Evolutionary conservation across 2,329 filamentous ascomycete species (phyloP).

Genomic region (Fusarium marasasianum): DNA sequence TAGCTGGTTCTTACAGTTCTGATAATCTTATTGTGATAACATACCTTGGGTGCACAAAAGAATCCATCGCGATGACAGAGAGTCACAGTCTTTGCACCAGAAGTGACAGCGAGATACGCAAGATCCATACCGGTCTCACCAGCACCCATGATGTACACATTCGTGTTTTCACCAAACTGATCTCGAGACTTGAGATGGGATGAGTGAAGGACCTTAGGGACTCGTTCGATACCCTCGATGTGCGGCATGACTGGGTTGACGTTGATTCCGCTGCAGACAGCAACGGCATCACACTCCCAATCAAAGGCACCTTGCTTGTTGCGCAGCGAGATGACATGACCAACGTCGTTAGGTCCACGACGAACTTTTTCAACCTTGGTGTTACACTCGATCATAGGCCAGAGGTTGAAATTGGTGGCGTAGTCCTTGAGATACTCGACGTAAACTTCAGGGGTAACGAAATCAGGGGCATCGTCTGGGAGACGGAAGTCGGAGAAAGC

Average conservation of each 20-base stretch:
- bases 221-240: slow-evolving; percentile 51
- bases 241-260: slow-evolving; percentile 52
- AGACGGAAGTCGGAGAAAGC: slow-evolving; percentile 61
- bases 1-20: background rate
- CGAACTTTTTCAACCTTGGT: slow-evolving; percentile 45
- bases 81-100: slow-evolving; percentile 53
- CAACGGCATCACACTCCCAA: slow-evolving; percentile 56
- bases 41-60: slow-evolving; percentile 56
- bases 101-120: slow-evolving; percentile 55
- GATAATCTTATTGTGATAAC: rapidly evolving
- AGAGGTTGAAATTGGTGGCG: slow-evolving; percentile 50
- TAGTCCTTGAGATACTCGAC: slow-evolving; percentile 56
- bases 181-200: slow-evolving; percentile 53
- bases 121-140: slow-evolving; percentile 60
- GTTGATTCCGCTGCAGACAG: slow-evolving; percentile 57
- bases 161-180: slow-evolving; percentile 52
- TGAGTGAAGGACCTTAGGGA: slow-evolving; percentile 54
- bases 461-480: slow-evolving; percentile 54
- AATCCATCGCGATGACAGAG: slow-evolving; percentile 58
- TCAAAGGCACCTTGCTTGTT: slow-evolving; percentile 1
- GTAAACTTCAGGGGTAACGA: slow-evolving; percentile 53
- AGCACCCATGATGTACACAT: slow-evolving; percentile 55
- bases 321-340: slow-evolving; percentile 27
- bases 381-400: slow-evolving; percentile 48
- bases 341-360: slow-evolving; percentile 6